These are phyloP conservation scores for Fagus sylvatica DNA, from an alignment of 306 rosid genomes.

Conservation along the genomic window DNA sequence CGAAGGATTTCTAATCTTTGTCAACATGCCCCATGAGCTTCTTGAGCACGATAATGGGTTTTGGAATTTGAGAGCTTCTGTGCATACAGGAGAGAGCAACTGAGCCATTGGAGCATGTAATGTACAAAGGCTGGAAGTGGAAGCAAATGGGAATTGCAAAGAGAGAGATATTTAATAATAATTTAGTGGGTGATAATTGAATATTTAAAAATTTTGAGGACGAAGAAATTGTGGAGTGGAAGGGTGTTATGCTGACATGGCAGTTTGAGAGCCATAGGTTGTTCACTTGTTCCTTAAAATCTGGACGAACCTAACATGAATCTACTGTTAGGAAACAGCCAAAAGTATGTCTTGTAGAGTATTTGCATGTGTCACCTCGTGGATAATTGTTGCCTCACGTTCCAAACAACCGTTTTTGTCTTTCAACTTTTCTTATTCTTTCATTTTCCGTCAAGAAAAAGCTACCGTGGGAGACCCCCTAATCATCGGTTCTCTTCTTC, in stretches of 20 bases:
- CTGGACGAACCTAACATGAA: slow-evolving; percentile 32
- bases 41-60: slow-evolving; percentile 42
- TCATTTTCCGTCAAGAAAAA: not conserved
- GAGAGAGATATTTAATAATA: not conserved
- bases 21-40: slow-evolving; percentile 45
- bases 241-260: slow-evolving; percentile 60
- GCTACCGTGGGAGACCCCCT: not conserved
- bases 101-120: slow-evolving; percentile 56
- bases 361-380: slow-evolving; percentile 40
- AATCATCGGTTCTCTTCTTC: not conserved
- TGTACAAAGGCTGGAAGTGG: not conserved
- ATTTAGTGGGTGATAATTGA: slow-evolving; percentile 26
- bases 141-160: not conserved
- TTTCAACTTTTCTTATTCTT: too few species aligned
- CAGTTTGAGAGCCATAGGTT: slow-evolving; percentile 46
- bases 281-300: slow-evolving; percentile 24
- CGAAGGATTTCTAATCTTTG: slow-evolving; percentile 32
- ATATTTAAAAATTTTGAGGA: slow-evolving; percentile 40
- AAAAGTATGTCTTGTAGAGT: not conserved
- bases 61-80: slow-evolving; percentile 62
- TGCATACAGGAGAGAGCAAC: slow-evolving; percentile 59
- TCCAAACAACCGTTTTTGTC: not conserved
- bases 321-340: slow-evolving; percentile 16
- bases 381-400: slow-evolving; percentile 37
- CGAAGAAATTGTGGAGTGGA: slow-evolving; percentile 49